Conservation (phyloP, 345 rosid genomes). For the Zanthoxylum bungeanum region DNA sequence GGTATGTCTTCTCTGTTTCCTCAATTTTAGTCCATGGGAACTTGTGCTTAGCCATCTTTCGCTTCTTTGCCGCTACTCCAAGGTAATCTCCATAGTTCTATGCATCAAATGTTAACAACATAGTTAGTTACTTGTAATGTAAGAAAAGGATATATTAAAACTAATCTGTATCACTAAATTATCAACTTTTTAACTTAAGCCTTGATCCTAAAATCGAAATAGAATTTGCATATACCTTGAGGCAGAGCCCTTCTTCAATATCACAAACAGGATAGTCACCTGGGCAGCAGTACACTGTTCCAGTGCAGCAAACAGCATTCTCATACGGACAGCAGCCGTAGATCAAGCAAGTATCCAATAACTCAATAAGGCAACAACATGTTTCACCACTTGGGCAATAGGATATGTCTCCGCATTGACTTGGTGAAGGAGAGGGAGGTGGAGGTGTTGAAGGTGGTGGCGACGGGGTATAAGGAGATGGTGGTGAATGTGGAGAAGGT, state of each 20-base stretch:
- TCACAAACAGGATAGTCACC: constrained; percentile 70
- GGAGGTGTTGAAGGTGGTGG: too few relatives aligned
- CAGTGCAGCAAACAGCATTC: constrained; percentile 66
- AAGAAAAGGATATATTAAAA: background rate
- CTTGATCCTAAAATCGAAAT: background rate
- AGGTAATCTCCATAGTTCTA: constrained; percentile 48
- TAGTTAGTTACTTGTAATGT: too few relatives aligned
- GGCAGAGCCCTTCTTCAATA: constrained; percentile 59
- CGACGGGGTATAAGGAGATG: constrained; percentile 32
- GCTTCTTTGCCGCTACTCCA: constrained; percentile 51
- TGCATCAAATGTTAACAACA: background rate
- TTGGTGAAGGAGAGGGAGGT: constrained; percentile 57
- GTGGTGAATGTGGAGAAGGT: constrained; percentile 48
- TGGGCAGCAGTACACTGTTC: constrained; percentile 58
- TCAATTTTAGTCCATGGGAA: constrained; percentile 50
- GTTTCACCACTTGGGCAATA: constrained; percentile 53
- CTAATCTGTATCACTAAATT: too few relatives aligned
- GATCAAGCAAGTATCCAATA: constrained; percentile 39
- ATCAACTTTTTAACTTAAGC: background rate
- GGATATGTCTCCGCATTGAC: constrained; percentile 54
- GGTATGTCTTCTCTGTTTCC: too few relatives aligned
- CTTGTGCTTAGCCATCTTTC: constrained; percentile 61
- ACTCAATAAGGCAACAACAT: constrained; percentile 62
- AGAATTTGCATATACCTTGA: constrained; percentile 39
- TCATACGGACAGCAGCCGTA: constrained; percentile 69